Conservation (phyloP, 805 yeast species). For the Candida vaughaniae region DNA sequence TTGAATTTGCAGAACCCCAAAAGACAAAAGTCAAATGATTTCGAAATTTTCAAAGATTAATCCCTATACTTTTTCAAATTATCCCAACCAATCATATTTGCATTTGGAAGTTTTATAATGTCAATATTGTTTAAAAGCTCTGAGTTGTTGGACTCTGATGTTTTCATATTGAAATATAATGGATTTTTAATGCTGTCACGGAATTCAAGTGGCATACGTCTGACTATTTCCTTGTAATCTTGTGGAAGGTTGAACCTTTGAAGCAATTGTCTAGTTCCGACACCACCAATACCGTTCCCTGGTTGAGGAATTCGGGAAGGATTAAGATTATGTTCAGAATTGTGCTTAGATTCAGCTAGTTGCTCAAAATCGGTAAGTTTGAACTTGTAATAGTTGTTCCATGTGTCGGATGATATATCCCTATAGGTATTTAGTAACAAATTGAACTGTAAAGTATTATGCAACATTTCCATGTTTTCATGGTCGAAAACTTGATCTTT, state of each 20-base stretch:
- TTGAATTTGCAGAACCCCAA: background rate
- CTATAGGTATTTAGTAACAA: conserved; percentile 39
- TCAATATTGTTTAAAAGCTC: conserved; percentile 37
- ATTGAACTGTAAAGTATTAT: conserved; percentile 41
- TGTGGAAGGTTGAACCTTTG: conserved; percentile 35
- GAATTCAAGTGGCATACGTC: conserved; percentile 33
- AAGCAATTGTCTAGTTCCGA: conserved; percentile 15
- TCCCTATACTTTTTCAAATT: conserved; percentile 34
- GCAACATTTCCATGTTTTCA: conserved; percentile 43
- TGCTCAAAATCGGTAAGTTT: conserved; percentile 41
- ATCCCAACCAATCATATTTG: conserved; percentile 45
- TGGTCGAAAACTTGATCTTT: conserved; percentile 33
- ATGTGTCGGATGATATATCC: conserved; percentile 37
- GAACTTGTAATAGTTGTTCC: conserved; percentile 40
- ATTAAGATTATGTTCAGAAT: background rate
- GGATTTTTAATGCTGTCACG: conserved; percentile 34
- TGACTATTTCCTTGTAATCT: conserved; percentile 30
- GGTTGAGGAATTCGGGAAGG: background rate
- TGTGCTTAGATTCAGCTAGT: conserved; percentile 12
- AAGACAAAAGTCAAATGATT: conserved; percentile 1
- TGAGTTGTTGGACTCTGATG: conserved; percentile 31
- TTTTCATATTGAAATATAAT: conserved; percentile 29
- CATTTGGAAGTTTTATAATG: conserved; percentile 41
- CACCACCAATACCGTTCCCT: background rate
- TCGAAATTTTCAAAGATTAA: conserved; percentile 13